Conservation (phyloP, 2,329 filamentous ascomycete genomes). For the Aspergillus pseudoterreus region DNA sequence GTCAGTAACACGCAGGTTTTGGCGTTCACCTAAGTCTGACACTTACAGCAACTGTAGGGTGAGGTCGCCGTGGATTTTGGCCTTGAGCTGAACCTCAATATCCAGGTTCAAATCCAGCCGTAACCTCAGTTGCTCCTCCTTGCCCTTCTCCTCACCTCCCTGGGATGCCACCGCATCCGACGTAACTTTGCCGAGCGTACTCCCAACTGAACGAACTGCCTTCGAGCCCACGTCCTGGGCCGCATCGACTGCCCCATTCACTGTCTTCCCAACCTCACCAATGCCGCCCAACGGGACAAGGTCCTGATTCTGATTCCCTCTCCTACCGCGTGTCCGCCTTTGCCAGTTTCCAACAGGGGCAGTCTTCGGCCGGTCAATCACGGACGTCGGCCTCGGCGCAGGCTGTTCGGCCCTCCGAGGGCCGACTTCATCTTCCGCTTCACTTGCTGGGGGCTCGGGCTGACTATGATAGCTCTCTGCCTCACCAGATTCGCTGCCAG, state of each 20-base stretch:
- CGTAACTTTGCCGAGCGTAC: not conserved
- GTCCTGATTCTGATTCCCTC: not conserved
- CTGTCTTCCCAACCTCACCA: not conserved
- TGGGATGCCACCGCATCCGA: not conserved
- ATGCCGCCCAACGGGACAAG: not conserved
- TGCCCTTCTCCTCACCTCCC: not conserved
- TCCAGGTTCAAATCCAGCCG: conserved; percentile 72
- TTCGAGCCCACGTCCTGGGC: not conserved
- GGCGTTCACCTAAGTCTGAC: not conserved
- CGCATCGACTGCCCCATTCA: not conserved
- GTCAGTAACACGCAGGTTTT: not conserved
- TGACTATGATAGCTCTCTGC: too few species aligned
- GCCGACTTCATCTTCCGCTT: not conserved
- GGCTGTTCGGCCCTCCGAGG: not conserved
- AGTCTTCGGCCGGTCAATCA: not conserved
- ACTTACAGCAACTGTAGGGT: conserved; percentile 66
- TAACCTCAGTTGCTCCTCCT: conserved; percentile 62
- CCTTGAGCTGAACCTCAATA: conserved; percentile 76
- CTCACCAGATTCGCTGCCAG: too few species aligned
- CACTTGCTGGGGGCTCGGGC: not conserved
- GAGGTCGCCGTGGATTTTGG: conserved; percentile 74
- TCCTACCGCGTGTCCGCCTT: not conserved
- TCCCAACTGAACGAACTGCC: not conserved
- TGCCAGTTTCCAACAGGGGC: not conserved
- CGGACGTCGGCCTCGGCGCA: not conserved